Percentiles rank a stretch among this genome's conserved stretches.
phyloP scores from a whole-genome alignment of 2,329 filamentous ascomycete species.

The Cryoendolithus antarcticus region DNA sequence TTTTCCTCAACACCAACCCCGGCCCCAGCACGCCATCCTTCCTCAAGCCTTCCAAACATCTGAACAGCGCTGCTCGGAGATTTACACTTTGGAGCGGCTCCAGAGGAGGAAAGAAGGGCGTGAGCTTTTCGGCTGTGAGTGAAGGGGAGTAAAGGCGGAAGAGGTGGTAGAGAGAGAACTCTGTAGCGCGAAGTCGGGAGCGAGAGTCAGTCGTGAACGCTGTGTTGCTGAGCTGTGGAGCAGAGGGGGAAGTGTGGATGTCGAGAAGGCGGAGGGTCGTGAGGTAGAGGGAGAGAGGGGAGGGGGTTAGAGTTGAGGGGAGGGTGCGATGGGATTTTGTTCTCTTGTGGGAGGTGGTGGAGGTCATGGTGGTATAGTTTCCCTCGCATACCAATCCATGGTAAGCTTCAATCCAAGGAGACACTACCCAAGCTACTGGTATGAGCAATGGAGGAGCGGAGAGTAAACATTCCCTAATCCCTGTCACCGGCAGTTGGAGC shows the following conservation, averaged over 20 bases:
- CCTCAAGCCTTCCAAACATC: constrained; percentile 72
- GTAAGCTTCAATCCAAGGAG: no score
- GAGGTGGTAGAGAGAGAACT: constrained; percentile 84
- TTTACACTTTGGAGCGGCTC: constrained; percentile 87
- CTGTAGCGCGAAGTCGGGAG: constrained; percentile 66
- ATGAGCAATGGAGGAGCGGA: no score
- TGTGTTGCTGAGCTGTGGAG: constrained; percentile 52
- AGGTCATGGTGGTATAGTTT: neutral
- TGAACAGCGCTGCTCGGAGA: constrained; percentile 69
- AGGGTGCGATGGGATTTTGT: neutral
- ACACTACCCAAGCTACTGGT: no score
- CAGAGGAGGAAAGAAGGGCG: constrained; percentile 78
- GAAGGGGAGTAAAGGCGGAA: constrained; percentile 73
- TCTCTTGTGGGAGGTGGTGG: constrained; percentile 1
- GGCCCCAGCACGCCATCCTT: constrained; percentile 72
- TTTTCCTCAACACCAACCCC: constrained; percentile 74
- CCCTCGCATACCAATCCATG: neutral
- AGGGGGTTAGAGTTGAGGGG: constrained; percentile 3
- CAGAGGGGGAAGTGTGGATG: constrained; percentile 66
- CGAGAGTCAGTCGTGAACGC: constrained; percentile 59
- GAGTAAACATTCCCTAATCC: no score
- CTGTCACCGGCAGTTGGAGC: no score
- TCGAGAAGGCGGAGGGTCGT: constrained; percentile 75
- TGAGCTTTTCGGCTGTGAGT: constrained; percentile 67
- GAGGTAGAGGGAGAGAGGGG: constrained; percentile 56